Conservation (phyloP, 176 grass and related monocot genomes). For the Phragmites australis region DNA sequence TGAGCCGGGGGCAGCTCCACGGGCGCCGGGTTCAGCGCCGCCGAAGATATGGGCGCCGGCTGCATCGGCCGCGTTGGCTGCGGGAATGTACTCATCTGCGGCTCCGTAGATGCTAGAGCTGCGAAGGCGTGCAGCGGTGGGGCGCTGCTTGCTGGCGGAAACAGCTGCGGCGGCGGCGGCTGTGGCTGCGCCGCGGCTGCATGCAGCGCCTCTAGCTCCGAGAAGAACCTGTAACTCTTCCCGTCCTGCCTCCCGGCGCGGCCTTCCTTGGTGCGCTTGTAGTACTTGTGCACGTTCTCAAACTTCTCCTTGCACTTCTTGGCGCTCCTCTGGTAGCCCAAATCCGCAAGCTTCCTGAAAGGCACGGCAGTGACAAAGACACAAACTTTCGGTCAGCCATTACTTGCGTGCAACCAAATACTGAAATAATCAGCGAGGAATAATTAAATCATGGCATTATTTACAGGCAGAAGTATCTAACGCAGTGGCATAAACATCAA, state of each 20-base stretch:
- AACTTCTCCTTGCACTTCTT: conserved; percentile 99
- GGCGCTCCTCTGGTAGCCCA: conserved; percentile 81
- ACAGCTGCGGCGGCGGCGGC: not conserved
- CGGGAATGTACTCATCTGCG: conserved; percentile 38
- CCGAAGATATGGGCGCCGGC: conserved; percentile 46
- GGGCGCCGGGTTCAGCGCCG: conserved; percentile 35
- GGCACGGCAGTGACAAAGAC: conserved; percentile 31
- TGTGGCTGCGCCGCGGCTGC: conserved; percentile 22
- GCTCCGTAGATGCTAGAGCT: conserved; percentile 8
- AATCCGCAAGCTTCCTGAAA: conserved; percentile 78
- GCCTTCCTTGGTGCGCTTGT: conserved; percentile 98
- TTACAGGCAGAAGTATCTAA: conserved; percentile 55
- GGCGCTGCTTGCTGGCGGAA: not conserved
- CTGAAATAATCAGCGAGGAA: conserved; percentile 22
- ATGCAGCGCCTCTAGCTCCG: conserved; percentile 71
- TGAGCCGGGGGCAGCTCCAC: conserved; percentile 20
- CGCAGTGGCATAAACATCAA: conserved; percentile 29
- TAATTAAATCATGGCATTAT: conserved; percentile 49
- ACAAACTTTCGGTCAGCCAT: conserved; percentile 23
- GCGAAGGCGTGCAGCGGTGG: conserved; percentile 18
- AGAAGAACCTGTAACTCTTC: conserved; percentile 96
- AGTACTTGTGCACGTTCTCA: conserved; percentile 99
- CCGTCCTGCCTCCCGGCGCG: conserved; percentile 86
- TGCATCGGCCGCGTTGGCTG: conserved; percentile 37
- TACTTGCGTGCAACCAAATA: conserved; percentile 41